phyloP scores from a whole-genome alignment of 345 rosid genomes.

The Citrus medica region DNA sequence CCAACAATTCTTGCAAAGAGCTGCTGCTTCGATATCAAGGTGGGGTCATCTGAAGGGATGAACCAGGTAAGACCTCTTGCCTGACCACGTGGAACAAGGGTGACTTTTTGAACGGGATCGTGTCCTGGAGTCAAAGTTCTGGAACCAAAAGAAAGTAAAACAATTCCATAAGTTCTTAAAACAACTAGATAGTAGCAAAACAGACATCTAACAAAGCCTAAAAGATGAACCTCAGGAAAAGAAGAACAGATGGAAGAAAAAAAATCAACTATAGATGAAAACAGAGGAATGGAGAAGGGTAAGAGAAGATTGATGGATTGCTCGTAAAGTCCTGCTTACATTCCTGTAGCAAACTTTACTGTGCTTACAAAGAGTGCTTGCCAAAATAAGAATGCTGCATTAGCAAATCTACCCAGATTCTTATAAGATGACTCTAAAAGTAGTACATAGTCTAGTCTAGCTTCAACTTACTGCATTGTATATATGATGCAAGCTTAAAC shows the following conservation, averaged over 20 bases:
- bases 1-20: constrained; percentile 98
- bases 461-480: background rate
- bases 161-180: background rate
- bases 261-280: background rate
- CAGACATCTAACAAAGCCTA: background rate
- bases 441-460: background rate
- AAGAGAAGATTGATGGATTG: background rate
- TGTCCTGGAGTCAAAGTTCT: constrained; percentile 97
- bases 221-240: background rate
- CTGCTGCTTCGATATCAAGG: constrained; percentile 92
- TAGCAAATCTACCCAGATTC: background rate
- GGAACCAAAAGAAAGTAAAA: constrained; percentile 14
- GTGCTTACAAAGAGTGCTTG: background rate
- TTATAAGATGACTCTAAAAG: background rate
- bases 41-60: constrained; percentile 93
- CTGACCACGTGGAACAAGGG: constrained; percentile 91
- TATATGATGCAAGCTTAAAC: background rate
- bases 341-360: background rate
- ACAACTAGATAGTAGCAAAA: background rate
- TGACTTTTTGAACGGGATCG: constrained; percentile 94
- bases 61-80: constrained; percentile 99
- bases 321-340: background rate
- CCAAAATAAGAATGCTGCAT: background rate
- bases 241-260: background rate
- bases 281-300: background rate